Conservation (phyloP, 2,329 filamentous ascomycete genomes). For the Fusarium veterinarium region DNA sequence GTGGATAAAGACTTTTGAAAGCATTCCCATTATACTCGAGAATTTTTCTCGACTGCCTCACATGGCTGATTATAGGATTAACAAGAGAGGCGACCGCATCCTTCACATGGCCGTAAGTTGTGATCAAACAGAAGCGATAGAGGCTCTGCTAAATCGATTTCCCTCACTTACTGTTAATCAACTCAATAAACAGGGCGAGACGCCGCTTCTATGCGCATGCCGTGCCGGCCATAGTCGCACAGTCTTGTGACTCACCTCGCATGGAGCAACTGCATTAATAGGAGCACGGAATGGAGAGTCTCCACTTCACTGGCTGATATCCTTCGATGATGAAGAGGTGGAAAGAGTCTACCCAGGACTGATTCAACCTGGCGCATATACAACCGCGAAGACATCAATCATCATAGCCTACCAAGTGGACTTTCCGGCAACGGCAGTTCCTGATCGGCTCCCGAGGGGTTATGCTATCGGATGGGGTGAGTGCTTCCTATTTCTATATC, state of each 20-base stretch:
- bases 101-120: background rate
- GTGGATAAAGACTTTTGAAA: background rate
- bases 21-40: background rate
- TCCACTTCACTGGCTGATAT: background rate
- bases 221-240: background rate
- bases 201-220: background rate
- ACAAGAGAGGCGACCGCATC: background rate
- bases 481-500: background rate
- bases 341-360: background rate
- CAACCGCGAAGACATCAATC: background rate
- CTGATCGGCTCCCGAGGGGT: background rate
- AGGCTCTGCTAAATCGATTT: background rate
- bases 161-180: background rate
- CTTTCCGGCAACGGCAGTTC: background rate
- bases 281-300: background rate
- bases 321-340: background rate
- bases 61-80: background rate
- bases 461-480: background rate
- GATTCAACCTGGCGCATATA: background rate
- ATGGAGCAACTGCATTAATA: background rate
- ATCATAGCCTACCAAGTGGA: background rate
- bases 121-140: background rate
- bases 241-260: background rate
- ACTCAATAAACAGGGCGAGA: background rate
- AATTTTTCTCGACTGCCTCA: background rate